phyloP scores from a whole-genome alignment of 169 alveolate genomes.

The Plasmodium coatneyi region DNA sequence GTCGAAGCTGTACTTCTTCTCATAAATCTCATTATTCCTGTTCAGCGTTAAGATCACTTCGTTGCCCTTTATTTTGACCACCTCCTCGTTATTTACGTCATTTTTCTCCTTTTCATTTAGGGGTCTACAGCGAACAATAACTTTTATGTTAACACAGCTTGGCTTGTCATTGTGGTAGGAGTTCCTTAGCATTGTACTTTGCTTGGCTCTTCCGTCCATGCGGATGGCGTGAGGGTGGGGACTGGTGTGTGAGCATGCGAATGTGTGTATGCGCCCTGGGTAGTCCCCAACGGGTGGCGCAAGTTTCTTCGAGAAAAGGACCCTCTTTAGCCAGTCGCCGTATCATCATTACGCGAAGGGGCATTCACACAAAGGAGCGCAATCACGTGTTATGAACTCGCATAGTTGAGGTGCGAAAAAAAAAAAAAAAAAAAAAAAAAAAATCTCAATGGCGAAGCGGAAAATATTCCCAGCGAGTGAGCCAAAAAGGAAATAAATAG shows the following conservation, averaged over 20 bases:
- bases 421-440: not conserved
- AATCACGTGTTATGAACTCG: not conserved
- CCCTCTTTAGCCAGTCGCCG: not conserved
- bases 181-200: constrained; percentile 39
- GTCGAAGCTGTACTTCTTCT: constrained; percentile 71
- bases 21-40: constrained; percentile 76
- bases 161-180: constrained; percentile 60
- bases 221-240: not conserved
- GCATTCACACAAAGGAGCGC: not conserved
- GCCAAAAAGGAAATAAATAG: not conserved
- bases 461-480: not conserved
- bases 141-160: constrained; percentile 82
- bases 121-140: constrained; percentile 91
- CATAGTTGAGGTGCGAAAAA: not conserved
- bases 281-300: not conserved
- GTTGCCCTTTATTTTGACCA: constrained; percentile 74
- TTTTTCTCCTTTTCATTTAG: constrained; percentile 84
- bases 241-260: not conserved
- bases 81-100: constrained; percentile 64
- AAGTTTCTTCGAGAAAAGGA: not conserved
- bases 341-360: not conserved
- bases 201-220: not conserved
- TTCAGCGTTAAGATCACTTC: constrained; percentile 77
- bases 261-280: not conserved
- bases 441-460: not conserved